Evolutionary conservation across 2,329 filamentous ascomycete genomes (phyloP), one percentile per base, ranked within the genome.

Genomic region (Dothiorella sarmentorum): DNA sequence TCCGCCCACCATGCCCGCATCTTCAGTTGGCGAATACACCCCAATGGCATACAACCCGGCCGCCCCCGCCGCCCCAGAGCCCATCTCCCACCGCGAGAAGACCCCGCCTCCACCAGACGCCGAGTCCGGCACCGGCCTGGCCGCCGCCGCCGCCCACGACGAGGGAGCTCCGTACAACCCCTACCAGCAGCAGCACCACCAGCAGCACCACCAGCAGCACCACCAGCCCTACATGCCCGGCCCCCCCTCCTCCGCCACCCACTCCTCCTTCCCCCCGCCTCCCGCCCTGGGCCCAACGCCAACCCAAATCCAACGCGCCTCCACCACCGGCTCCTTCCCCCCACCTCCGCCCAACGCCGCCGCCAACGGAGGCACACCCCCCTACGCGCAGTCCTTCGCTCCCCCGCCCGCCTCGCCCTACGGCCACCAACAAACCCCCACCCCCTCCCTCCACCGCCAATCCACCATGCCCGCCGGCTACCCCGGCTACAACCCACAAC

Each of bases 11-110:
- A 67, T 66, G 7, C 65, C 68, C 3, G 62, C 64, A 42, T 40
- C 49, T 22, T 27, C 33, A 17, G n/a, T 53, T 20, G 49, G 49
- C 4, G 69, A 67, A 47, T 87, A 85, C 64, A 78, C 74, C 7
- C 86, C 87, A 0, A 85, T 90, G 75, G 83, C 87, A 2, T 92
- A 92, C 69, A 92, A 92, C 68, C 89, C 89, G 3, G 89, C 89
- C 0, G 88, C 89, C 1, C 89, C 89, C 4, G 81, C 88, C 0
- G 87, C 88, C 0, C 88, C 89, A 0, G 89, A 92, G 70, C 79
- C 82, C 20, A 85, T 91, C 53, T 78, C 81, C 18, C 84, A 89
- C 69, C 82, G 89, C 47, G 89, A 92, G 71, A 91, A 91, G 79
- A 93, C 89, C 0, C 89, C 89, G 1, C 85, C 89, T 3, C 87